Base-by-base conservation (phyloP, 2,329 filamentous ascomycete species). In the Colletotrichum sansevieriae region DNA sequence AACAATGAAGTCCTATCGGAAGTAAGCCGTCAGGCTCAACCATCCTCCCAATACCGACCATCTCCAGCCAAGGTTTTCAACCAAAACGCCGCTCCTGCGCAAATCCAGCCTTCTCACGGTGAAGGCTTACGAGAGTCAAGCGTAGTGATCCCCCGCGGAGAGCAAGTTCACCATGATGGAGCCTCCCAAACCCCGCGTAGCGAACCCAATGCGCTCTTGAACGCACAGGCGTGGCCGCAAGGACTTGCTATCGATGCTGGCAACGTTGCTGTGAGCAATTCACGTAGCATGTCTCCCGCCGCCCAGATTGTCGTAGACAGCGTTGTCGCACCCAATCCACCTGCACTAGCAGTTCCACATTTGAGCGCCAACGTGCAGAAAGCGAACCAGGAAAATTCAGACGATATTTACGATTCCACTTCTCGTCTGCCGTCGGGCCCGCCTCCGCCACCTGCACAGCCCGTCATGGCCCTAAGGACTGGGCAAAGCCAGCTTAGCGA, bases 401-500 rank as follows among this genome's bases (percentile, higher is more conserved):
- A 78, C 3, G 76, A 78, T 63, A 73, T 79, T 13, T 78, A 78
- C 63, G 76, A 78, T 57, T 76, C 77, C 4, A 78, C 77, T 4
- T 77, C 77, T 2, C 75, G 75, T 2, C 64, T 74, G 25, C 57
- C 44, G 13, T 20, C 37, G n/a, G 63, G 52, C 2, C 57, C 51
- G n/a, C 29, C 54, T 13, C 46, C 64, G 25, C 56, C 51, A 13
- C 41, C 62, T n/a, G 25, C 41, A 29, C 35, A 65, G 22, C 70
- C 68, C 2, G 39, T 71, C 3, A 43, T 22, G 11, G 61, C 63
- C 15, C 71, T 71, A 20, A 64, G 63, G 11, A 68, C 72, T 7
- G 68, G 64, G 22, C 55, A 61, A 20, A 66, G 65, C 54, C 69
- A 22, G 33, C 59, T 71, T n/a, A 72, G 70, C 47, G 54, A 63